Conservation (phyloP, 129 eudicot genomes). For the Solidago caesia region DNA sequence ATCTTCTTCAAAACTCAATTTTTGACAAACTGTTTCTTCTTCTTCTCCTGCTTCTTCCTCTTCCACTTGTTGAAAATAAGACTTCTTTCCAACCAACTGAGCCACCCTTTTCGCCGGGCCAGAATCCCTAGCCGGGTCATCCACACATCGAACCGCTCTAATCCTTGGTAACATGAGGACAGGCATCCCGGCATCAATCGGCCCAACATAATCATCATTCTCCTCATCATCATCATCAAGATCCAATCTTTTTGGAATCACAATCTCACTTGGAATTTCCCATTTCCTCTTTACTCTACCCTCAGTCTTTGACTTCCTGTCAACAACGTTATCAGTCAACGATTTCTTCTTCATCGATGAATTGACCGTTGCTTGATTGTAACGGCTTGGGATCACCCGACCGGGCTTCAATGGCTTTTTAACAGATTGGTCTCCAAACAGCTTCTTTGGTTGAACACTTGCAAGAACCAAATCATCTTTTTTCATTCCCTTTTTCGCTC, state of each 20-base stretch:
- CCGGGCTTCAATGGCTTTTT: slow-evolving; percentile 80
- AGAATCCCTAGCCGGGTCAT: slow-evolving; percentile 69
- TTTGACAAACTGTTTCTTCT: slow-evolving; percentile 52
- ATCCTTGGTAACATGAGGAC: slow-evolving; percentile 34
- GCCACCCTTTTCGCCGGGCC: slow-evolving; percentile 85
- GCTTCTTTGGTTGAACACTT: slow-evolving; percentile 79
- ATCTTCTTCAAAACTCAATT: slow-evolving; percentile 54
- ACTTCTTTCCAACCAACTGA: slow-evolving; percentile 68
- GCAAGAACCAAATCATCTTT: slow-evolving; percentile 57
- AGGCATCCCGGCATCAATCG: slow-evolving; percentile 19
- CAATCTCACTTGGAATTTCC: slow-evolving; percentile 73
- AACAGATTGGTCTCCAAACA: slow-evolving; percentile 68
- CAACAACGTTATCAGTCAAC: slow-evolving; percentile 50
- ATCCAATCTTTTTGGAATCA: slow-evolving; percentile 43
- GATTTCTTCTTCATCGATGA: slow-evolving; percentile 64
- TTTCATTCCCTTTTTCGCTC: slow-evolving; percentile 54
- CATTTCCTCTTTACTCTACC: slow-evolving; percentile 70
- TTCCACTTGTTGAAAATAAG: slow-evolving; percentile 51
- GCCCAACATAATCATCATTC: not conserved
- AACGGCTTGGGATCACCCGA: slow-evolving; percentile 77
- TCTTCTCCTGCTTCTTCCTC: slow-evolving; percentile 51
- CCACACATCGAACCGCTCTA: slow-evolving; percentile 41
- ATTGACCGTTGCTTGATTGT: slow-evolving; percentile 48
- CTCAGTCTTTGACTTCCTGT: slow-evolving; percentile 42
- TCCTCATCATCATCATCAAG: slow-evolving; percentile 30